Evolutionary conservation across 2,329 filamentous ascomycete species (phyloP).

Genomic region (Aspergillus sp.): DNA sequence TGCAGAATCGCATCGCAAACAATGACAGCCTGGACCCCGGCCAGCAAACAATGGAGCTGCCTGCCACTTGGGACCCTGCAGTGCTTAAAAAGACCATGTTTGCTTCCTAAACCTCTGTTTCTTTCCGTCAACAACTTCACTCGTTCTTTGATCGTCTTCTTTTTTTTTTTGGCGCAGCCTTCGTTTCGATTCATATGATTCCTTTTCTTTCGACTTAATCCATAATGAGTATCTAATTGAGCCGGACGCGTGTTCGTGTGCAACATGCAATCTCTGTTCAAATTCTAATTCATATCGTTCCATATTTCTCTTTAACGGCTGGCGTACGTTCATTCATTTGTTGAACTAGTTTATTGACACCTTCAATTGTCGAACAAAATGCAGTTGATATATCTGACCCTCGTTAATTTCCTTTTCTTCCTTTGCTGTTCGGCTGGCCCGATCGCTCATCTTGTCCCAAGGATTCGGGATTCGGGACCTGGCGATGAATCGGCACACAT

Average conservation of each 20-base stretch:
- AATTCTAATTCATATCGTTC: neutral
- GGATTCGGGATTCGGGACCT: neutral
- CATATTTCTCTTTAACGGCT: neutral
- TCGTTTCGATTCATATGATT: neutral
- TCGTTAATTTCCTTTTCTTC: neutral
- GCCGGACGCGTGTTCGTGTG: neutral
- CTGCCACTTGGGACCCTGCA: neutral
- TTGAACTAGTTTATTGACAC: neutral
- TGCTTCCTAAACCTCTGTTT: neutral
- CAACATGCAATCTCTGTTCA: neutral
- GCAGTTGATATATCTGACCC: neutral
- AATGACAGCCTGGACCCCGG: neutral
- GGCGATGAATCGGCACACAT: neutral
- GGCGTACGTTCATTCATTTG: neutral
- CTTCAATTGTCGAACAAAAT: neutral
- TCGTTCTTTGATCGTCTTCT: neutral
- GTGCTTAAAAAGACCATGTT: neutral
- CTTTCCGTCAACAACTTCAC: neutral
- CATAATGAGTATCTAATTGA: neutral
- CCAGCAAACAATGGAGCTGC: neutral
- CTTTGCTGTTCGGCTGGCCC: constrained; percentile 5
- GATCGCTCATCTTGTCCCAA: neutral
- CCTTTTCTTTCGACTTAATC: neutral
- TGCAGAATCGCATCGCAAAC: neutral
- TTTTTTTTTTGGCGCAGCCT: neutral